Evolutionary conservation across 495 filamentous ascomycete genomes (phyloP).

Genomic region (Lasiosphaeriaceae sp.): DNA sequence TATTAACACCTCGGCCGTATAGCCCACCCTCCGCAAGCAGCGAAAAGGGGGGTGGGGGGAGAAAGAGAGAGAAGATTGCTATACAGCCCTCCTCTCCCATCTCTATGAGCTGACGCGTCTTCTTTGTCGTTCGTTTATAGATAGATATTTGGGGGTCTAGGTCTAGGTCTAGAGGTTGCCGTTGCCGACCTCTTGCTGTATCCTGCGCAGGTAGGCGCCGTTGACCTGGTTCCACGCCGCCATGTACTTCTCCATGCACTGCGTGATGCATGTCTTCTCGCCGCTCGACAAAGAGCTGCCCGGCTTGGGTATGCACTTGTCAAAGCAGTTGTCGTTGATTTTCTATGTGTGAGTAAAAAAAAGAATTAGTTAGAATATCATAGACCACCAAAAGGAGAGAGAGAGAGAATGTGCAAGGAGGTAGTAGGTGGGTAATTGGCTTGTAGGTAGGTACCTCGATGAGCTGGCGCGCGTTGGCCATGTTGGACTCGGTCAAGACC

Average conservation of each 20-base stretch:
- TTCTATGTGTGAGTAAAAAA: constrained; percentile 52
- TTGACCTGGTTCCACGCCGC: constrained; percentile 83
- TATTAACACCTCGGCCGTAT: no score
- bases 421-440: no score
- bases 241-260: constrained; percentile 99
- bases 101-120: no score
- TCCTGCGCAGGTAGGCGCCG: constrained; percentile 65
- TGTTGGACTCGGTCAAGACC: constrained; percentile 67
- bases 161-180: background rate
- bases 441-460: constrained; percentile 65
- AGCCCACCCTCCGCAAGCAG: no score
- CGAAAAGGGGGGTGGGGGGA: no score
- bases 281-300: constrained; percentile 71
- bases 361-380: background rate
- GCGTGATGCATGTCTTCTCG: constrained; percentile 69
- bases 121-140: background rate
- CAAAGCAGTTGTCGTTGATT: constrained; percentile 96
- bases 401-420: no score
- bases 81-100: no score
- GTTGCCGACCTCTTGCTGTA: constrained; percentile 55
- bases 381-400: no score
- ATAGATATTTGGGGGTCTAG: background rate
- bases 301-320: constrained; percentile 84
- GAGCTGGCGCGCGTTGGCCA: constrained; percentile 68
- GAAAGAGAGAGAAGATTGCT: no score